Evolutionary conservation across 169 alveolate species (phyloP).

Genomic region (Miamiensis avidus): DNA sequence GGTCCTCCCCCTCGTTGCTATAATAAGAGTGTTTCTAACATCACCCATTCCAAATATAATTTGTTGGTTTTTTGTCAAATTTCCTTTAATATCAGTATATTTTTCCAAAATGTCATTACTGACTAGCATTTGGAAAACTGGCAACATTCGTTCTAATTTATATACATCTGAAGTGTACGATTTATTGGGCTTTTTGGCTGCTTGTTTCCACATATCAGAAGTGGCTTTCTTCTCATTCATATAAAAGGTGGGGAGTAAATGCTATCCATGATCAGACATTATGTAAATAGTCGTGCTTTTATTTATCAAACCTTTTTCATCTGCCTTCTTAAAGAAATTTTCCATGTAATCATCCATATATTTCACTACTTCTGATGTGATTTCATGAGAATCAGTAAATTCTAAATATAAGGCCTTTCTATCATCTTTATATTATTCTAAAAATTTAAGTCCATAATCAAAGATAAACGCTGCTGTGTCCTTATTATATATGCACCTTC

Average conservation of each 20-base stretch:
- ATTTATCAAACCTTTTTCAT: neutral
- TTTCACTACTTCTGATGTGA: neutral
- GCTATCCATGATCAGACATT: neutral
- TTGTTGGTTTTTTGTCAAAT: neutral
- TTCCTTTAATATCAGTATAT: neutral
- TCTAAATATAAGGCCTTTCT: neutral
- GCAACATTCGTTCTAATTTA: neutral
- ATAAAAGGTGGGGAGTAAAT: neutral
- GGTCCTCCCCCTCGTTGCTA: neutral
- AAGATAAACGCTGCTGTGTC: neutral
- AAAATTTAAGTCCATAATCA: neutral
- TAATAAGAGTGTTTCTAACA: neutral
- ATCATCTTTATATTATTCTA: neutral
- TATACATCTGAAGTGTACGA: neutral
- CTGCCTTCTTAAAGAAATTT: neutral
- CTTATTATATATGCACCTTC: neutral
- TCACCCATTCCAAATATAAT: neutral
- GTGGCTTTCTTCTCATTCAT: neutral
- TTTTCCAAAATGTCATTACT: neutral
- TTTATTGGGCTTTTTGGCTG: neutral
- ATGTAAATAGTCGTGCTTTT: neutral
- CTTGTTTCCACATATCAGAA: neutral
- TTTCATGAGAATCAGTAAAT: neutral
- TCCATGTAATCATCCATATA: neutral
- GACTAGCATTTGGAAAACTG: neutral